Conservation (phyloP, 1,284 basidiomycete species). For the Chiua sp. region DNA sequence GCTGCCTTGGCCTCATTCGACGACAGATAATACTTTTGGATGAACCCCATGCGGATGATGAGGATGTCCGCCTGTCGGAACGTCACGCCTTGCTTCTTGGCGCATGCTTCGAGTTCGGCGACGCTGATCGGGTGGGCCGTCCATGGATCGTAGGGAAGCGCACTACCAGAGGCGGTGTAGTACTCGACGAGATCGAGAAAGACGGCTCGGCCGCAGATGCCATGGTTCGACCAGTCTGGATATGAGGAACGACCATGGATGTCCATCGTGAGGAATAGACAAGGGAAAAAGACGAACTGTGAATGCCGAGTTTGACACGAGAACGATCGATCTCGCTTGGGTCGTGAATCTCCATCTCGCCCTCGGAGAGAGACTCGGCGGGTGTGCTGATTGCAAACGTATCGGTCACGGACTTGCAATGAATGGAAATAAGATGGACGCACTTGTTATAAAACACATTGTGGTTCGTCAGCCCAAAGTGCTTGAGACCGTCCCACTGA, state of each 20-base stretch:
- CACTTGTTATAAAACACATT: conserved; percentile 71
- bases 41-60: conserved; percentile 69
- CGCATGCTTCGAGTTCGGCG: conserved; percentile 63
- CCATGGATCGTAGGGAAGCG: conserved; percentile 70
- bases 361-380: conserved; percentile 48
- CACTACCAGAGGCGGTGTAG: conserved; percentile 47
- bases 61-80: conserved; percentile 68
- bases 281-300: conserved; percentile 51
- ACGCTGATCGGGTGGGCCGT: conserved; percentile 61
- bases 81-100: conserved; percentile 60
- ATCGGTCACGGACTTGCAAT: not conserved
- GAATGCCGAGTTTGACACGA: conserved; percentile 63
- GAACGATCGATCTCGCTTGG: conserved; percentile 56
- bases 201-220: conserved; percentile 75
- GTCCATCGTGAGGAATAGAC: not conserved
- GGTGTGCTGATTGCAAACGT: conserved; percentile 45
- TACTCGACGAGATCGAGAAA: conserved; percentile 67
- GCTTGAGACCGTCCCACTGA: conserved; percentile 76
- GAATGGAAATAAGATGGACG: not conserved
- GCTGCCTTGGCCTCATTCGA: conserved; percentile 53
- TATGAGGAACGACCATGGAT: not conserved
- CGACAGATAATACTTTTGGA: conserved; percentile 56
- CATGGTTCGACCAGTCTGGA: conserved; percentile 76
- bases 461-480: conserved; percentile 61
- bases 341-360: conserved; percentile 53